A percentile compares a stretch with the other conserved stretches of the same genome.
These are phyloP conservation scores for Naganishia antarctica DNA, from an alignment of 768 basidiomycete genomes.

Conservation along the genomic window DNA sequence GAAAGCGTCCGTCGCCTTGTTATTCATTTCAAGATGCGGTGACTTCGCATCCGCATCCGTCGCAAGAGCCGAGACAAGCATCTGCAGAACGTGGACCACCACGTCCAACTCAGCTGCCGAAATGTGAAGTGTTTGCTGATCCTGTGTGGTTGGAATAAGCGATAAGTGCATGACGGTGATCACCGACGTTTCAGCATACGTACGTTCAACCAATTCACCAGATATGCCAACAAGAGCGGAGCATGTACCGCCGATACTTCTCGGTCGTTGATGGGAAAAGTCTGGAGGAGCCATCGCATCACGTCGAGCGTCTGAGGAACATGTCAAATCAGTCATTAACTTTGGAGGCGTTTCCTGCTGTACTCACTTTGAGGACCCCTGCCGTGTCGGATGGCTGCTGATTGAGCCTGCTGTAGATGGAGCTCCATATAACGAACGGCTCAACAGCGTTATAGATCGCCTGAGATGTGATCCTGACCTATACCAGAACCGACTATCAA, in stretches of 20 bases:
- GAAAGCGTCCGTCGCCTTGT: background rate
- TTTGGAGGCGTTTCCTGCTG: background rate
- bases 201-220: conserved; percentile 2
- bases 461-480: conserved; percentile 70
- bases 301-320: conserved; percentile 13
- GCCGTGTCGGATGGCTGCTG: background rate
- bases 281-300: conserved; percentile 11
- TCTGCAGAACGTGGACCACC: background rate
- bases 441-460: conserved; percentile 77
- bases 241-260: conserved; percentile 7
- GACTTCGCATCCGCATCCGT: background rate
- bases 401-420: conserved; percentile 55
- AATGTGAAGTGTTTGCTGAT: background rate
- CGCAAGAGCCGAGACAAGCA: background rate
- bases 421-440: conserved; percentile 79
- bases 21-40: background rate
- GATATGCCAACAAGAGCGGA: background rate
- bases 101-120: background rate
- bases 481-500: background rate
- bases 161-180: too few relatives aligned
- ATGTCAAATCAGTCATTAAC: too few relatives aligned
- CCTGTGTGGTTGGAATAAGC: too few relatives aligned
- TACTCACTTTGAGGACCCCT: background rate
- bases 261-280: background rate
- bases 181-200: background rate